Percentiles rank a stretch among this genome's conserved stretches.
Conservation (phyloP, 495 filamentous ascomycete genomes). For the Penicillium pancosmium region DNA sequence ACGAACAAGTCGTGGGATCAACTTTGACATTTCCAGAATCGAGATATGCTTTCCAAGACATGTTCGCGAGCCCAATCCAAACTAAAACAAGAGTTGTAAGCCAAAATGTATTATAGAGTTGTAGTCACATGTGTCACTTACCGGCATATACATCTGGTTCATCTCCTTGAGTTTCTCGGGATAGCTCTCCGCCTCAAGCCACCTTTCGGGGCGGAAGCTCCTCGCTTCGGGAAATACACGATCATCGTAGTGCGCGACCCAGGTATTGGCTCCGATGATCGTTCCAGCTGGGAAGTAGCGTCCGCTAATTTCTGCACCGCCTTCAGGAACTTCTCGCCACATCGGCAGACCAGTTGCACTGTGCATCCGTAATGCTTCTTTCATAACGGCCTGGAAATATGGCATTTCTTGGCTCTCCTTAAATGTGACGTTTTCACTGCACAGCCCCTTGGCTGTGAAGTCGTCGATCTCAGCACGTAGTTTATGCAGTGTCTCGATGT, state of each 20-base stretch:
- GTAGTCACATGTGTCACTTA: conserved; percentile 17
- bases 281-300: conserved; percentile 44
- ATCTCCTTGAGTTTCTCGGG: conserved; percentile 37
- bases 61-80: conserved; percentile 47
- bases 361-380: conserved; percentile 47
- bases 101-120: neutral
- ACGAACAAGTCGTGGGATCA: conserved; percentile 49
- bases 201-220: conserved; percentile 40
- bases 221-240: conserved; percentile 45
- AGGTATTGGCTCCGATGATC: conserved; percentile 56
- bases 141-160: conserved; percentile 49
- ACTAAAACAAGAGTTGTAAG: conserved; percentile 27
- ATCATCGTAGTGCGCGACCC: conserved; percentile 54
- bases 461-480: conserved; percentile 50
- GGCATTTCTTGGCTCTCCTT: conserved; percentile 54
- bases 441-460: conserved; percentile 30
- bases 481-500: conserved; percentile 37
- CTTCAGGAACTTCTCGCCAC: conserved; percentile 43
- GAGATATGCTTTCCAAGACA: conserved; percentile 54
- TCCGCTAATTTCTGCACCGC: conserved; percentile 39
- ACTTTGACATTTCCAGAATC: conserved; percentile 49
- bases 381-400: conserved; percentile 52
- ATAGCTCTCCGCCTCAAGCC: conserved; percentile 37
- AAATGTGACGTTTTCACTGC: conserved; percentile 40
- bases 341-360: conserved; percentile 43